Percentiles rank a stretch among this genome's conserved stretches.
These are phyloP conservation scores for Juncus inflexus DNA, from an alignment of 176 grass and related monocot species.

Conservation along the genomic window DNA sequence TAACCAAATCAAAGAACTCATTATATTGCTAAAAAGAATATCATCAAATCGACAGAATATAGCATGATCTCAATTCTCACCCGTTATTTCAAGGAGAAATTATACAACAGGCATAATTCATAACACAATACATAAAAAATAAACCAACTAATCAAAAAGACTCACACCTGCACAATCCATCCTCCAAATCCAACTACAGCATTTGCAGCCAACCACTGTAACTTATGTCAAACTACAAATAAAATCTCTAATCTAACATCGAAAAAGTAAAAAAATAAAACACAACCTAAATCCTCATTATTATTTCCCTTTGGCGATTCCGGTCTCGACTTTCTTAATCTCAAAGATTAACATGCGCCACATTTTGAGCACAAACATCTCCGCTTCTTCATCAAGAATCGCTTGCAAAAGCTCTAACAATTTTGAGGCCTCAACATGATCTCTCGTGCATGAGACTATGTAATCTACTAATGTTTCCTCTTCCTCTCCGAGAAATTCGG, in stretches of 20 bases:
- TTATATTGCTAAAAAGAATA: too few species aligned
- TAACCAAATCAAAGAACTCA: too few species aligned
- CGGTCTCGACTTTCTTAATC: conserved; percentile 91
- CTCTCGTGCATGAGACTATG: conserved; percentile 89
- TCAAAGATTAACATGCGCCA: conserved; percentile 99
- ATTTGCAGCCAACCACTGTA: too few species aligned
- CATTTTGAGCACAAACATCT: conserved; percentile 99
- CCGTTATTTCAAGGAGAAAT: too few species aligned
- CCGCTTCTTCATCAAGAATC: conserved; percentile 87
- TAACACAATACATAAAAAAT: too few species aligned
- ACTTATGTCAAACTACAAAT: not conserved
- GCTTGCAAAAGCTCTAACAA: conserved; percentile 90
- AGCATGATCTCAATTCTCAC: too few species aligned
- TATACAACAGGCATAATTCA: too few species aligned
- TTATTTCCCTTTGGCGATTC: conserved; percentile 41
- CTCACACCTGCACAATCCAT: not conserved
- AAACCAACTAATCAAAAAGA: too few species aligned
- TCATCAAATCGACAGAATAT: too few species aligned
- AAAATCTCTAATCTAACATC: conserved; percentile 20
- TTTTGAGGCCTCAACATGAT: conserved; percentile 82
- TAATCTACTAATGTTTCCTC: conserved; percentile 97
- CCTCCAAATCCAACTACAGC: not conserved
- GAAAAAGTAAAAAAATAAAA: conserved; percentile 20
- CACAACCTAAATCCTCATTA: conserved; percentile 43
- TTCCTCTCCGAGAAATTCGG: conserved; percentile 96